Percentiles rank a stretch among this genome's conserved stretches.
Conservation (phyloP, 192 early-diverging fungal genomes). For the Entomortierella beljakovae region DNA sequence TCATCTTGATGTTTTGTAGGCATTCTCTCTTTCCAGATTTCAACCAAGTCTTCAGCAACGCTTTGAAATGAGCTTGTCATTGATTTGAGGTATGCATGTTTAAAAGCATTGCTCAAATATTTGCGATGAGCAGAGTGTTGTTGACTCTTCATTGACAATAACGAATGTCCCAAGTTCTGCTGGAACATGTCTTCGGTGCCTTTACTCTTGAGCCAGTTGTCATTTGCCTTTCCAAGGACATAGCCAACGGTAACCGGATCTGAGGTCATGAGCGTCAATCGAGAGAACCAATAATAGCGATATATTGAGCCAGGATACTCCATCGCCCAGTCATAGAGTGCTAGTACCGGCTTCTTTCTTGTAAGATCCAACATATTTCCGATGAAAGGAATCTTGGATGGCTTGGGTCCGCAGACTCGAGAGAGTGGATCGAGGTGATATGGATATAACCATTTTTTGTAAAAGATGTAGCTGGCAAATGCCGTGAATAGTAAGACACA, state of each 20-base stretch:
- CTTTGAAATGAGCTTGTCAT: constrained; percentile 34
- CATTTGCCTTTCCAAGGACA: constrained; percentile 46
- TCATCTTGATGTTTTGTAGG: neutral
- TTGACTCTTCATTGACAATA: constrained; percentile 31
- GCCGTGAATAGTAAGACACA: constrained; percentile 18
- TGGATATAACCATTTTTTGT: constrained; percentile 40
- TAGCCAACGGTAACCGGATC: constrained; percentile 47
- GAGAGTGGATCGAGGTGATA: constrained; percentile 33
- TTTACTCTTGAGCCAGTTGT: constrained; percentile 53
- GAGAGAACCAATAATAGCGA: constrained; percentile 48
- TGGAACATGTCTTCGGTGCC: constrained; percentile 41
- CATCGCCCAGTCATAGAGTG: constrained; percentile 53
- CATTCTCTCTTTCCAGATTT: constrained; percentile 15
- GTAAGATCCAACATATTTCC: constrained; percentile 65
- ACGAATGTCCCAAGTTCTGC: constrained; percentile 37
- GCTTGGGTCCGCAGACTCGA: constrained; percentile 15
- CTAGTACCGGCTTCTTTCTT: constrained; percentile 40
- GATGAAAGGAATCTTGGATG: constrained; percentile 45
- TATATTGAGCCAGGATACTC: constrained; percentile 42
- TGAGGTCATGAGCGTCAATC: constrained; percentile 46
- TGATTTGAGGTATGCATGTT: constrained; percentile 38
- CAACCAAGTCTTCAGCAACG: constrained; percentile 25
- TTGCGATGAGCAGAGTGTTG: constrained; percentile 38
- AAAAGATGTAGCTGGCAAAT: constrained; percentile 27
- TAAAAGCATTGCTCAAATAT: constrained; percentile 31